Conservation (phyloP, 768 basidiomycete species). For the Naganishia kalamii region DNA sequence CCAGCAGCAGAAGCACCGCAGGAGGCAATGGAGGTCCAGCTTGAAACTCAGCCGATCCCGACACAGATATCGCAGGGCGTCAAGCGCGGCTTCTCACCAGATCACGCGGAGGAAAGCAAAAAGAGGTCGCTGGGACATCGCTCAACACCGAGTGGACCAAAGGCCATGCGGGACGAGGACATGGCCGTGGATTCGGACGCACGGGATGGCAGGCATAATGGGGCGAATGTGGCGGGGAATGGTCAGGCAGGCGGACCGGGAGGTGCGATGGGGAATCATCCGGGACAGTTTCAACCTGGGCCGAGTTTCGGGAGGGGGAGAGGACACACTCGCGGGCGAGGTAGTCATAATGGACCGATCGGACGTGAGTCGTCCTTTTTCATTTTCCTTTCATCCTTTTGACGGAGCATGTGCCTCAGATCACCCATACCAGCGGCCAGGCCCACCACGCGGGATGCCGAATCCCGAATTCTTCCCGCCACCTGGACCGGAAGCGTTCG, state of each 20-base stretch:
- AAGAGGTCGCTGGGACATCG: not conserved
- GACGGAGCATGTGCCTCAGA: slow-evolving; percentile 46
- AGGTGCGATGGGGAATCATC: slow-evolving; percentile 18
- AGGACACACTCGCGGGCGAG: not conserved
- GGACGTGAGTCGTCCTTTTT: slow-evolving; percentile 8
- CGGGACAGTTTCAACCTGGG: slow-evolving; percentile 7
- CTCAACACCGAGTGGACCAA: slow-evolving; percentile 65
- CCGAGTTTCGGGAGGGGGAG: slow-evolving; percentile 7
- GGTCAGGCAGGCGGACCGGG: slow-evolving; percentile 15
- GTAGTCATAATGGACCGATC: not conserved
- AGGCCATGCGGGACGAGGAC: slow-evolving; percentile 62
- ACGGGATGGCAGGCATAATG: slow-evolving; percentile 17
- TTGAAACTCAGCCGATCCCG: slow-evolving; percentile 13
- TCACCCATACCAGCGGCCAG: not conserved
- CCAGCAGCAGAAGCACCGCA: not conserved
- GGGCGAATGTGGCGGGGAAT: slow-evolving; percentile 16
- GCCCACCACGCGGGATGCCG: slow-evolving; percentile 44
- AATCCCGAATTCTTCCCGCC: slow-evolving; percentile 1
- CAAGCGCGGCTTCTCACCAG: slow-evolving; percentile 35
- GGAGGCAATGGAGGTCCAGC: slow-evolving; percentile 24
- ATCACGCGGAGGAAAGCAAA: not conserved
- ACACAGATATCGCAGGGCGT: slow-evolving; percentile 18
- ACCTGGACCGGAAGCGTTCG: slow-evolving; percentile 58
- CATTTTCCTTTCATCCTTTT: slow-evolving; percentile 59
- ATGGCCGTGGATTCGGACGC: slow-evolving; percentile 58